Evolutionary conservation across 495 filamentous ascomycete genomes (phyloP).

Genomic region (Cercophora samala): DNA sequence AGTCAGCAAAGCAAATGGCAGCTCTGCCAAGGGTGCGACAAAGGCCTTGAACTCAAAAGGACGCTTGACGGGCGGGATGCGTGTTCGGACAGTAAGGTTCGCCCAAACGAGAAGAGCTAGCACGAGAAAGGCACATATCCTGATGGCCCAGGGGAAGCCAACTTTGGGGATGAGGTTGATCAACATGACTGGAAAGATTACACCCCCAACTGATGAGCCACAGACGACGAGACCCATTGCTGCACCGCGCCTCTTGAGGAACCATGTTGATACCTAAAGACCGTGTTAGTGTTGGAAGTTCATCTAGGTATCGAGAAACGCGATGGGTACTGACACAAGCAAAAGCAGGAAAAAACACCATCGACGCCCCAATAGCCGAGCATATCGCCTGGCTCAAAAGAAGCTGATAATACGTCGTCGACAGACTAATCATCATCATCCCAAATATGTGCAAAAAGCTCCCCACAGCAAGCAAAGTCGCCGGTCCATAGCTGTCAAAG

Average conservation of each 20-base stretch:
- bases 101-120: slow-evolving; percentile 54
- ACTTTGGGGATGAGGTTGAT: slow-evolving; percentile 51
- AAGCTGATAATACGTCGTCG: slow-evolving; percentile 61
- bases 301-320: neutral
- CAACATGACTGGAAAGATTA: slow-evolving; percentile 64
- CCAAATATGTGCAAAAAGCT: slow-evolving; percentile 64
- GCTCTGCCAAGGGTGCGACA: slow-evolving; percentile 38
- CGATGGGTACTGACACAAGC: neutral
- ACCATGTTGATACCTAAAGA: slow-evolving; percentile 46
- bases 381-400: slow-evolving; percentile 56
- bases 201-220: slow-evolving; percentile 59
- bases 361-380: slow-evolving; percentile 48
- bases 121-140: slow-evolving; percentile 60
- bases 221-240: slow-evolving; percentile 60
- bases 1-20: slow-evolving; percentile 28
- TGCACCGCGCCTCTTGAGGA: slow-evolving; percentile 59
- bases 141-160: slow-evolving; percentile 65
- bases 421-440: slow-evolving; percentile 64
- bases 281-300: neutral
- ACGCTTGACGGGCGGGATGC: slow-evolving; percentile 22
- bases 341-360: slow-evolving; percentile 9
- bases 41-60: slow-evolving; percentile 4
- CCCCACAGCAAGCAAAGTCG: slow-evolving; percentile 55
- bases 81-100: slow-evolving; percentile 30
- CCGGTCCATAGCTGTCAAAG: slow-evolving; percentile 54